Conservation (phyloP, 257 asterid genomes). For the Petrea volubilis region DNA sequence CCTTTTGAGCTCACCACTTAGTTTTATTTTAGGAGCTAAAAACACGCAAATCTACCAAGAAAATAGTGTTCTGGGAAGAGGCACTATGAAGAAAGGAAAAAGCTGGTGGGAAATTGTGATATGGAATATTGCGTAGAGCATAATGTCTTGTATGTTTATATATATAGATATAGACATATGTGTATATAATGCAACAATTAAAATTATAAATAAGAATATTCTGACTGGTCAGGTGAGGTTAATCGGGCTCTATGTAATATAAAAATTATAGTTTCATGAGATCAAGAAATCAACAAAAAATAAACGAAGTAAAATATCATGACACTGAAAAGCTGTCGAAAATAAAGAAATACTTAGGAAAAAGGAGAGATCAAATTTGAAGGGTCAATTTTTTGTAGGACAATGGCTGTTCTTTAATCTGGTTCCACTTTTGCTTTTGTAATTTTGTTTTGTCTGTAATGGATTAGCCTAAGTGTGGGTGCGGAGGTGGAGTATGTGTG, state of each 20-base stretch:
- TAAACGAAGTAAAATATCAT: neutral
- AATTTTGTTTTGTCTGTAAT: neutral
- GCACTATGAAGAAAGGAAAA: neutral
- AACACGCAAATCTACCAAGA: conserved; percentile 12
- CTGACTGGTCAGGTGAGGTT: neutral
- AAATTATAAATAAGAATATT: neutral
- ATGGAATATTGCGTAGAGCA: neutral
- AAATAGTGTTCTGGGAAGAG: neutral
- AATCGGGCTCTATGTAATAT: neutral
- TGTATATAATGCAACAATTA: neutral
- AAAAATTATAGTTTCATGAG: neutral
- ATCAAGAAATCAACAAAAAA: neutral
- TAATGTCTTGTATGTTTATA: neutral
- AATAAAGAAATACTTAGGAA: neutral
- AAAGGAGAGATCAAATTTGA: neutral
- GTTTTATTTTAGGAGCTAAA: neutral
- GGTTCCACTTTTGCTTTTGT: conserved; percentile 9
- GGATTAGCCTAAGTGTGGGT: conserved; percentile 20
- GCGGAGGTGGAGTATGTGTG: neutral
- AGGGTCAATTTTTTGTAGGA: neutral
- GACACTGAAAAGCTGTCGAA: neutral
- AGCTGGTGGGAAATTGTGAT: conserved; percentile 30
- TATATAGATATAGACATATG: neutral
- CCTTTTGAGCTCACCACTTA: conserved; percentile 19
- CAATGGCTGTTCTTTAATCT: neutral